These are phyloP conservation scores for Podila epigama DNA, from an alignment of 192 early-diverging fungal genomes.

Conservation along the genomic window DNA sequence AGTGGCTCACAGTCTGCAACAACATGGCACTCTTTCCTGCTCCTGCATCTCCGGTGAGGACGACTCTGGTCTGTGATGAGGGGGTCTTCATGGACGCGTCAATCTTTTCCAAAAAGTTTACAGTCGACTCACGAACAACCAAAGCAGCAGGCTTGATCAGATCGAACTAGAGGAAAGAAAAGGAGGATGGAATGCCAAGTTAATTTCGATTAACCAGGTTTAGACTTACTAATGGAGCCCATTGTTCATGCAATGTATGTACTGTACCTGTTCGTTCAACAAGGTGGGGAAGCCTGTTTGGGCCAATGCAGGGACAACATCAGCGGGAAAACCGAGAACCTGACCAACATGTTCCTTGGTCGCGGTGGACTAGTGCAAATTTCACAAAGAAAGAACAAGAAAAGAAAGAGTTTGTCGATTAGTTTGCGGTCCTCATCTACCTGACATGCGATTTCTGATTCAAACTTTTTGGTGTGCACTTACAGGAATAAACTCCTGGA, in stretches of 20 bases:
- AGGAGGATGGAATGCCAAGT: neutral
- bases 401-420: too few relatives aligned
- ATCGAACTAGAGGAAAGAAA: constrained; percentile 35
- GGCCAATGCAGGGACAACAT: constrained; percentile 23
- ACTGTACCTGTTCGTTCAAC: constrained; percentile 41
- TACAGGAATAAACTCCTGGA: constrained; percentile 48
- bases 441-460: neutral
- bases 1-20: constrained; percentile 57
- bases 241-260: too few relatives aligned
- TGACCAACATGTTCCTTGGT: constrained; percentile 43
- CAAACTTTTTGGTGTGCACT: too few relatives aligned
- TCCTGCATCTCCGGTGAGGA: constrained; percentile 54
- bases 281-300: constrained; percentile 40
- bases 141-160: constrained; percentile 51
- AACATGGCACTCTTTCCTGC: constrained; percentile 58
- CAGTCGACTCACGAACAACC: constrained; percentile 49
- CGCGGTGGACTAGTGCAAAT: constrained; percentile 40
- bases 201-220: neutral
- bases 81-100: constrained; percentile 36
- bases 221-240: too few relatives aligned
- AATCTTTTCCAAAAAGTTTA: constrained; percentile 46
- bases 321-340: constrained; percentile 31
- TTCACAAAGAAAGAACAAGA: neutral
- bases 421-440: neutral
- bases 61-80: constrained; percentile 45